Evolutionary conservation across 2,329 filamentous ascomycete species (phyloP), one percentile per base, ranked within the genome.

Genomic region (Westerdykella sp.): DNA sequence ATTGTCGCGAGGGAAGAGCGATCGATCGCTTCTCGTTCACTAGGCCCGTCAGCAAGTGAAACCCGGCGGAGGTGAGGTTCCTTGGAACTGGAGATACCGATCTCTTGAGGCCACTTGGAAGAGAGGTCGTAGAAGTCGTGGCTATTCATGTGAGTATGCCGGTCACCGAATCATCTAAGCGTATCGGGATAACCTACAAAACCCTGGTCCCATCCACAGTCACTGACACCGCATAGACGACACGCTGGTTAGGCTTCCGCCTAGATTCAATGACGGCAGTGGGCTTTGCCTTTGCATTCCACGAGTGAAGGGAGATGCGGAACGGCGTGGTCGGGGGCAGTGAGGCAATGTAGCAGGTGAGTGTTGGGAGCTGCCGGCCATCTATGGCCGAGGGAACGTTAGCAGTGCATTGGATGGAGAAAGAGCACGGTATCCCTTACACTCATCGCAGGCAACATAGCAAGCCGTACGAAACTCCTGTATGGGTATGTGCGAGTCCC

Each of bases 401-500:
- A 13, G 37, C 15, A 41, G 30, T 6, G 25, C 9, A 10, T 5
- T 13, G 14, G 10, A 25, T 28, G 14, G 13, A 5, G 25, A 34
- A 34, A 15, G 9, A 5, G 18, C 15, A 30, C 7, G 13, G 10
- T 34, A 10, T 9, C 21, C 45, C 58, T 59, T 35, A 60, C 62
- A 50, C 22, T 60, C 51, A 34, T 79, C 77, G 44, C 69, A 69
- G 30, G 82, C 76, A 25, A 84, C 80, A 62, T 85, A 84, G 63
- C 86, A 94, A 47, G 79, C 75, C 6, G 86, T 87, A 59, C 81
- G 83, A 74, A 93, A 95, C 67, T 94, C 88, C 65, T 87, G 85
- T 43, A 90, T 67, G 1, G 88, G 88, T 11, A 84, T 69, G 55
- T 80, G 82, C 54, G 75, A 81, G 47, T 77, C 75, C 44, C 50